Evolutionary conservation across 768 basidiomycete genomes (phyloP).

Genomic region (Hypholoma fasciculare): DNA sequence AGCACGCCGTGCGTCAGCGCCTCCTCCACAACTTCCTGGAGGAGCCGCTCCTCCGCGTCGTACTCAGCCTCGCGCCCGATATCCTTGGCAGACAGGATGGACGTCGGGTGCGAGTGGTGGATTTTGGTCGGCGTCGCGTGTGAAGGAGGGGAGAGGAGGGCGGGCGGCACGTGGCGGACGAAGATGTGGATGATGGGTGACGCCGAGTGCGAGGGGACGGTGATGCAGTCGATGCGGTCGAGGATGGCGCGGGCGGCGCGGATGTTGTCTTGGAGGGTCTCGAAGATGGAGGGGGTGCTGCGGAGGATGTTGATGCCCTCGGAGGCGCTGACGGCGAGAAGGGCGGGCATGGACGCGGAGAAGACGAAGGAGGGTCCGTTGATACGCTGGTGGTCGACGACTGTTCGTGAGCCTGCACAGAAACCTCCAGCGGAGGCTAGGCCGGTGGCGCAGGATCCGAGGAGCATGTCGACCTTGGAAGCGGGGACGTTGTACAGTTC

Average conservation of each 20-base stretch:
- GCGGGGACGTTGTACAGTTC: slow-evolving; percentile 94
- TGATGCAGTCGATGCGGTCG: slow-evolving; percentile 78
- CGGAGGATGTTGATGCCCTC: slow-evolving; percentile 82
- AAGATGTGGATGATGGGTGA: slow-evolving; percentile 87
- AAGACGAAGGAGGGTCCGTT: slow-evolving; percentile 96
- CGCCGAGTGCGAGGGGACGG: slow-evolving; percentile 84
- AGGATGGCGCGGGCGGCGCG: slow-evolving; percentile 76
- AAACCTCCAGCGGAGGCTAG: slow-evolving; percentile 89
- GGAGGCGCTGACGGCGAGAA: slow-evolving; percentile 85
- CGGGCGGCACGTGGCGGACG: slow-evolving; percentile 5
- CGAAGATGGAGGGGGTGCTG: slow-evolving; percentile 73
- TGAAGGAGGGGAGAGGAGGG: slow-evolving; percentile 20
- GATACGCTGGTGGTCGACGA: slow-evolving; percentile 95
- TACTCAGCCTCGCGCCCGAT: slow-evolving; percentile 56
- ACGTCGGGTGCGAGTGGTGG: slow-evolving; percentile 46
- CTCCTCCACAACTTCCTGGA: slow-evolving; percentile 95
- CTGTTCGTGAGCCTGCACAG: slow-evolving; percentile 83
- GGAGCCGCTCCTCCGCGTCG: slow-evolving; percentile 69
- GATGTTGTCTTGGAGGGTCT: slow-evolving; percentile 79
- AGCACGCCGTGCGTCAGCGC: slow-evolving; percentile 79
- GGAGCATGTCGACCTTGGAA: slow-evolving; percentile 89
- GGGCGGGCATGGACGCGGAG: slow-evolving; percentile 91
- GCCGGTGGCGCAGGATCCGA: slow-evolving; percentile 86
- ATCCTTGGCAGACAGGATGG: slow-evolving; percentile 44
- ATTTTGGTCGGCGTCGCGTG: slow-evolving; percentile 28